phyloP scores from a whole-genome alignment of 1,284 basidiomycete species.

The Cystobasidiaceae sp. region DNA sequence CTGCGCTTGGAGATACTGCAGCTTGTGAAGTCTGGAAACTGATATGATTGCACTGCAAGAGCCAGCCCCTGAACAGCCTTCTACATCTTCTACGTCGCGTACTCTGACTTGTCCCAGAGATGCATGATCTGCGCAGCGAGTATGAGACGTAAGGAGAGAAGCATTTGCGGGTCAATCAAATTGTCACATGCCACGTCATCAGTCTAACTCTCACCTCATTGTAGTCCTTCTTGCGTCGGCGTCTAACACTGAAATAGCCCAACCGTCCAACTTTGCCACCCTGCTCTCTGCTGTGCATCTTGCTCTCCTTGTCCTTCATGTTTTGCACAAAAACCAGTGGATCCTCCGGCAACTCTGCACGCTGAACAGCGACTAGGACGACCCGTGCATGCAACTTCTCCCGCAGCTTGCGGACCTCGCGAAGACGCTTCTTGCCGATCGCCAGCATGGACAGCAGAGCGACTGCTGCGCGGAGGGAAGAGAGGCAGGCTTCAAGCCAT shows the following conservation, averaged over 20 bases:
- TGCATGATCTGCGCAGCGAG: slow-evolving; percentile 26
- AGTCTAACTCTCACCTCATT: slow-evolving; percentile 17
- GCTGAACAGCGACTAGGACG: slow-evolving; percentile 58
- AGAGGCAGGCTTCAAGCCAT: slow-evolving; percentile 75
- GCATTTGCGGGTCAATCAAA: too few relatives aligned
- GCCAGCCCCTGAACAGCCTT: too few relatives aligned
- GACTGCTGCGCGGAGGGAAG: slow-evolving; percentile 65
- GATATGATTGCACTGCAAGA: too few relatives aligned
- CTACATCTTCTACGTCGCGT: neutral
- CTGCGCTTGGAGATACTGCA: too few relatives aligned
- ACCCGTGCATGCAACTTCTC: slow-evolving; percentile 58
- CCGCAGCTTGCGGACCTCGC: slow-evolving; percentile 55
- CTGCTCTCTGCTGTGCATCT: slow-evolving; percentile 6
- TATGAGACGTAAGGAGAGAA: too few relatives aligned
- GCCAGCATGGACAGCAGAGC: slow-evolving; percentile 60
- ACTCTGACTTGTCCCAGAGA: slow-evolving; percentile 23
- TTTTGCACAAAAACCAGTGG: slow-evolving; percentile 56
- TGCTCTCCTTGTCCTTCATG: slow-evolving; percentile 31
- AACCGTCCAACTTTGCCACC: slow-evolving; percentile 27
- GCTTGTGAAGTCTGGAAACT: too few relatives aligned
- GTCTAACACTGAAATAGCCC: slow-evolving; percentile 28
- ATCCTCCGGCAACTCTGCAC: slow-evolving; percentile 60
- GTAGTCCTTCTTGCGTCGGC: slow-evolving; percentile 32
- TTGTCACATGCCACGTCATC: too few relatives aligned
- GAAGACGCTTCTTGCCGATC: slow-evolving; percentile 58